Base-by-base conservation (phyloP, 2,329 filamentous ascomycete species). In the Colletotrichum sp. region DNA sequence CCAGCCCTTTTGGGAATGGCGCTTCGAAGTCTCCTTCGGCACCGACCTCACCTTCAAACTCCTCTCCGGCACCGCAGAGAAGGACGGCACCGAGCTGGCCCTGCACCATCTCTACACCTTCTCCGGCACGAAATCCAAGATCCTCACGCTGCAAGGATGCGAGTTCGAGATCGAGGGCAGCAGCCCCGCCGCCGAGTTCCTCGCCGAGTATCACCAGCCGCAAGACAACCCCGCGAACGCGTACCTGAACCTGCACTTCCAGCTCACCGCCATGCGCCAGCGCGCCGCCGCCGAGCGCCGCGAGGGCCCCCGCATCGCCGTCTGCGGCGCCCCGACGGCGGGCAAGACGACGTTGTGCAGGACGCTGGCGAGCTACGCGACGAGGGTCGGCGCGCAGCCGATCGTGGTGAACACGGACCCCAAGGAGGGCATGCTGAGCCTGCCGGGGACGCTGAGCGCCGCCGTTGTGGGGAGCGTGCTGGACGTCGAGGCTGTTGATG, bases 71-170 rank as follows among this genome's bases (percentile, higher is more conserved):
- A 95, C 93, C 2, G 97, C 96, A 64, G 97, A 99, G 84, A 92
- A 98, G 81, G 98, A 98, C 82, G 97, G 97, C 82, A 96, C 96
- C 71, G 97, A 99, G 86, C 93, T 99, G 58, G 96, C 96, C 13
- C 90, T 91, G 12, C 94, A 94, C 72, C 94, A 94, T 67, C 89
- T 91, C 12, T 98, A 98, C 86, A 93, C 89, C 36, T 96, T 99
- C 84, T 90, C 91, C 61, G 94, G 95, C 71, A 91, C 91, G 79
- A 97, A 97, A 86, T 94, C 94, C 73, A 96, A 96, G 76, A 94
- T 99, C 81, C 95, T 95, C 84, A 98, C 96, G 66, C 98, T 95
- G 94, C 92, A 96, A 81, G 96, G 97, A 80, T 98, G 96, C 85
- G 92, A 92, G 69, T 87, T 99, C 76, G 95, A 98, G 84, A 89